Percentiles rank a stretch among this genome's conserved stretches.
Conservation (phyloP, 345 rosid species). For the Mangifera indica region DNA sequence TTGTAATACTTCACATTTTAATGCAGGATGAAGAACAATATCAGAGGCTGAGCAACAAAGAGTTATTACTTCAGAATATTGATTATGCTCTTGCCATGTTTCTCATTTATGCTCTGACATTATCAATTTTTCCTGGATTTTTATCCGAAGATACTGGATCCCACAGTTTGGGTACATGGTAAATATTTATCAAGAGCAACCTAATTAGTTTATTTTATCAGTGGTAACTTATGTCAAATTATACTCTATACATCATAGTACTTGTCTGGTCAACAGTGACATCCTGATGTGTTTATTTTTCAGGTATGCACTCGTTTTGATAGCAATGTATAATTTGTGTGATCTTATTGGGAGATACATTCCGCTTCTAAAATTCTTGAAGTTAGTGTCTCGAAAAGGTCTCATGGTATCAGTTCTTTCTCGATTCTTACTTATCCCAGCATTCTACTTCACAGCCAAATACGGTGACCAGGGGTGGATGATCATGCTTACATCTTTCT, state of each 20-base stretch:
- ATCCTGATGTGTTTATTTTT: constrained; percentile 11
- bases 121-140: constrained; percentile 89
- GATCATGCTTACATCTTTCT: constrained; percentile 67
- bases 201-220: neutral
- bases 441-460: constrained; percentile 74
- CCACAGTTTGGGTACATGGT: constrained; percentile 72
- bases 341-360: constrained; percentile 64
- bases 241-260: neutral
- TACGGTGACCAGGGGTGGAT: constrained; percentile 88
- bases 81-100: constrained; percentile 62
- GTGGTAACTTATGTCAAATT: neutral
- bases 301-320: constrained; percentile 76
- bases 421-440: constrained; percentile 60
- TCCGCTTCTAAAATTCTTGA: constrained; percentile 47
- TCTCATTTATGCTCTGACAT: constrained; percentile 55
- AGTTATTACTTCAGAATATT: constrained; percentile 48
- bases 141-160: constrained; percentile 79
- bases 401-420: constrained; percentile 40
- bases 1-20: neutral
- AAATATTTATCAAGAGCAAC: constrained; percentile 18
- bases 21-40: constrained; percentile 30
- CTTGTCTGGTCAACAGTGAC: neutral
- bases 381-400: constrained; percentile 59
- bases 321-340: constrained; percentile 66
- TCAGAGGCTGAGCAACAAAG: constrained; percentile 49